Evolutionary conservation across 192 early-diverging fungal genomes (phyloP).

Genomic region (Backusella psychrophila): DNA sequence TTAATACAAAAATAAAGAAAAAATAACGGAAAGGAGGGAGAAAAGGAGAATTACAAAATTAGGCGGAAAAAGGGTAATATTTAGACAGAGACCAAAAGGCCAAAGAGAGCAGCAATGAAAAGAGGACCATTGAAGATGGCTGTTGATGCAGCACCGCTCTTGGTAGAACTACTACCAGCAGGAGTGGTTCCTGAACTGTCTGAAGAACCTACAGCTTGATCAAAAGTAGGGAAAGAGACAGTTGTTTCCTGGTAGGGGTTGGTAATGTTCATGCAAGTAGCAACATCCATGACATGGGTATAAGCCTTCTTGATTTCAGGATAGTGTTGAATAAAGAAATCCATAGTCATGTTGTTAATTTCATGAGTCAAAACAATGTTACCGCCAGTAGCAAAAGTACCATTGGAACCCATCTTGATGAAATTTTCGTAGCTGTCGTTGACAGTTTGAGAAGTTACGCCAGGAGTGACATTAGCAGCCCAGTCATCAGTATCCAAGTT

Average conservation of each 20-base stretch:
- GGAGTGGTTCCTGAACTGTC: neutral
- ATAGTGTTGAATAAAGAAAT: constrained; percentile 39
- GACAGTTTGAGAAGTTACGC: constrained; percentile 21
- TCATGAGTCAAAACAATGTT: constrained; percentile 47
- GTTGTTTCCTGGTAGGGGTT: constrained; percentile 39
- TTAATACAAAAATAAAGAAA: neutral
- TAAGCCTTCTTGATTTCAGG: constrained; percentile 41
- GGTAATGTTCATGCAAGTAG: constrained; percentile 39
- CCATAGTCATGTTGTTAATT: constrained; percentile 42
- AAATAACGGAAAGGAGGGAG: neutral
- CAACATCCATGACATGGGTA: constrained; percentile 34
- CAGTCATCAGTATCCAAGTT: constrained; percentile 38
- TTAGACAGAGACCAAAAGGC: constrained; percentile 15
- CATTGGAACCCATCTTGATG: constrained; percentile 38
- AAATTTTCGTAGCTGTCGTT: constrained; percentile 24
- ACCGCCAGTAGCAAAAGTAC: constrained; percentile 25
- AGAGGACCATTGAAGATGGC: constrained; percentile 24
- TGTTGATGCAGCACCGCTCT: constrained; percentile 23
- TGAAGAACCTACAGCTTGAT: neutral
- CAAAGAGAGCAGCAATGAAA: constrained; percentile 29
- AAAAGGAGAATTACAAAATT: neutral
- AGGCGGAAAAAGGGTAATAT: neutral
- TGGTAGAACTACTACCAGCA: neutral
- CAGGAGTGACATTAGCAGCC: constrained; percentile 20
- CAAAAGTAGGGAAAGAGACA: constrained; percentile 23